Conservation (phyloP, 179 eudicot species). For the Camellia oleifera region DNA sequence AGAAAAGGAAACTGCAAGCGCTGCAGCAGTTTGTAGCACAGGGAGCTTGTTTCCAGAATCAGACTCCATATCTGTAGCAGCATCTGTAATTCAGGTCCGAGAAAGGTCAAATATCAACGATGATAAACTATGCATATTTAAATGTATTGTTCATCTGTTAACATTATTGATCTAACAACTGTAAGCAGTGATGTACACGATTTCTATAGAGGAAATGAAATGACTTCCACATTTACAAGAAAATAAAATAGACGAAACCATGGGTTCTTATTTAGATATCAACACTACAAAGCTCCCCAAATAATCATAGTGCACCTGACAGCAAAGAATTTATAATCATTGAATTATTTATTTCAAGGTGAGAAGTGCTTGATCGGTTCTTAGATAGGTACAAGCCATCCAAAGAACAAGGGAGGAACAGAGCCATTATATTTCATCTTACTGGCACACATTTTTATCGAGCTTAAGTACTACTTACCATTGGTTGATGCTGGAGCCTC, state of each 20-base stretch:
- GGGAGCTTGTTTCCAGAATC: slow-evolving; percentile 51
- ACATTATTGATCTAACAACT: background rate
- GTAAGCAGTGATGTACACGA: background rate
- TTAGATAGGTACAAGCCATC: background rate
- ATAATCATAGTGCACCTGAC: background rate
- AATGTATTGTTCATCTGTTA: background rate
- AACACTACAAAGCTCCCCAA: no score
- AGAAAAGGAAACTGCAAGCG: slow-evolving; percentile 74
- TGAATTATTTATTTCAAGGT: background rate
- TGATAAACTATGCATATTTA: background rate
- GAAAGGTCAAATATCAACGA: background rate
- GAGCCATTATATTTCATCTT: slow-evolving; percentile 2
- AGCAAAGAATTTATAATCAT: background rate
- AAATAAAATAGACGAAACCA: background rate
- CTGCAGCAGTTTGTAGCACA: slow-evolving; percentile 64
- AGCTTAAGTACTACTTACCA: slow-evolving; percentile 36
- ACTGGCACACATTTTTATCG: background rate
- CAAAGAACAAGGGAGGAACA: slow-evolving; percentile 3
- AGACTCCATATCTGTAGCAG: slow-evolving; percentile 28
- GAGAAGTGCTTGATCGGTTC: background rate
- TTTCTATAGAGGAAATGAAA: background rate
- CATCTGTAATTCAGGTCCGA: slow-evolving; percentile 30
- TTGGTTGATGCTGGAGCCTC: slow-evolving; percentile 45
- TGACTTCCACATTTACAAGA: background rate
- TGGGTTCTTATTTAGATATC: background rate